phyloP scores from a whole-genome alignment of 345 rosid genomes.

The Salix exigua region DNA sequence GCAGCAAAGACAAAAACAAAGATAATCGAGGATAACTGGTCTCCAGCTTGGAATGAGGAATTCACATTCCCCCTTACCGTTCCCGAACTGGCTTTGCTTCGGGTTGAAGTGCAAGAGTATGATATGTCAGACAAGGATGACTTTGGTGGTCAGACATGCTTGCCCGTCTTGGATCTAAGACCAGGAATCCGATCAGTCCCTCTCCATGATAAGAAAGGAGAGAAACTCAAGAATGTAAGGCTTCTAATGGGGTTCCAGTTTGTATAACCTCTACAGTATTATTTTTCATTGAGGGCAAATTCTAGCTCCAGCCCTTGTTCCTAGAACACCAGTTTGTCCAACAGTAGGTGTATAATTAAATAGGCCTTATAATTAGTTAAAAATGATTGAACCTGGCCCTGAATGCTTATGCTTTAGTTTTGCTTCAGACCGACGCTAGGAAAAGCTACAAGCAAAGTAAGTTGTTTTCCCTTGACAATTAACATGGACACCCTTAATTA shows the following conservation, averaged over 20 bases:
- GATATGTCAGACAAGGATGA: constrained; percentile 32
- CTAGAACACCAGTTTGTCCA: background rate
- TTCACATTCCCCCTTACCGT: constrained; percentile 25
- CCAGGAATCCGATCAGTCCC: constrained; percentile 30
- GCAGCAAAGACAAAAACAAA: constrained; percentile 21
- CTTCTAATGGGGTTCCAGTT: constrained; percentile 26
- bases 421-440: constrained; percentile 9
- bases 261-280: background rate
- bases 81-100: constrained; percentile 28
- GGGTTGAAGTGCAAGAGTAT: constrained; percentile 25
- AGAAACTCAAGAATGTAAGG: constrained; percentile 23
- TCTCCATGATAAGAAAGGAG: constrained; percentile 26
- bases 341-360: background rate
- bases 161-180: constrained; percentile 27
- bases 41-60: constrained; percentile 27
- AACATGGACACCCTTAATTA: background rate
- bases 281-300: background rate
- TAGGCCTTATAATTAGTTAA: background rate
- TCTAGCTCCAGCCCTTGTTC: too few species aligned
- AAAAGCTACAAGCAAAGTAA: constrained; percentile 6
- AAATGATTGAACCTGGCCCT: background rate
- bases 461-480: background rate
- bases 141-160: constrained; percentile 31
- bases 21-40: constrained; percentile 27
- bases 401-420: background rate